phyloP scores from a whole-genome alignment of 768 basidiomycete species.

The Paxillus involutus region DNA sequence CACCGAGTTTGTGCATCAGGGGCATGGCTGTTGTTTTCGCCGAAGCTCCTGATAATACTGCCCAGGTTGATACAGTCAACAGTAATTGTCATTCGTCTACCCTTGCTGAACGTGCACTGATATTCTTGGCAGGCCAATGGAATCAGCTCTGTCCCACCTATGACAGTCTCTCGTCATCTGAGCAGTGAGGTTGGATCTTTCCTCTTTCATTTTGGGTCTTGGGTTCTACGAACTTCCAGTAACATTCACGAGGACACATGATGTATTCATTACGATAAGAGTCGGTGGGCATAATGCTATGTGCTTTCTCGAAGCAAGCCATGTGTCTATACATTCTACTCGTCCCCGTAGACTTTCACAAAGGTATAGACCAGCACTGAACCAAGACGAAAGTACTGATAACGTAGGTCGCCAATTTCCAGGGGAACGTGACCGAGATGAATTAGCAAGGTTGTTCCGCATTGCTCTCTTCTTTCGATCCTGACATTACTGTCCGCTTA shows the following conservation, averaged over 20 bases:
- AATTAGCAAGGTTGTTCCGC: conserved; percentile 20
- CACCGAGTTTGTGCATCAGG: background rate
- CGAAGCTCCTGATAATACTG: conserved; percentile 4
- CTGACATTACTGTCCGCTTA: conserved; percentile 56
- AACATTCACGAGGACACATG: background rate
- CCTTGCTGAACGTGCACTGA: background rate
- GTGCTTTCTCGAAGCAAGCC: too few relatives aligned
- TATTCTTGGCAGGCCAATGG: background rate
- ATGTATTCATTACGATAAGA: background rate
- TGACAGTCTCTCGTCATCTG: background rate
- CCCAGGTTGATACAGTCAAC: background rate
- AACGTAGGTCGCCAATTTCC: conserved; percentile 32
- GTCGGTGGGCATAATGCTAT: background rate
- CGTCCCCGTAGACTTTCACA: conserved; percentile 19
- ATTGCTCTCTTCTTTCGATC: conserved; percentile 43
- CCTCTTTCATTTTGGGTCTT: background rate
- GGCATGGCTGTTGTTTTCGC: conserved; percentile 15
- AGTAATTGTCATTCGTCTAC: background rate
- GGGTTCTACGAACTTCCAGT: background rate
- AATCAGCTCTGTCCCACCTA: conserved; percentile 1
- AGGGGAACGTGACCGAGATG: conserved; percentile 19
- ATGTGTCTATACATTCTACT: background rate
- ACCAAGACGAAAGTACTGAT: conserved; percentile 27
- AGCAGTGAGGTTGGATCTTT: background rate
- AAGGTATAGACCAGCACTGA: conserved; percentile 26